Evolutionary conservation across 108 stramenopile genomes (phyloP).

Genomic region (Nannochloropsis gaditana): DNA sequence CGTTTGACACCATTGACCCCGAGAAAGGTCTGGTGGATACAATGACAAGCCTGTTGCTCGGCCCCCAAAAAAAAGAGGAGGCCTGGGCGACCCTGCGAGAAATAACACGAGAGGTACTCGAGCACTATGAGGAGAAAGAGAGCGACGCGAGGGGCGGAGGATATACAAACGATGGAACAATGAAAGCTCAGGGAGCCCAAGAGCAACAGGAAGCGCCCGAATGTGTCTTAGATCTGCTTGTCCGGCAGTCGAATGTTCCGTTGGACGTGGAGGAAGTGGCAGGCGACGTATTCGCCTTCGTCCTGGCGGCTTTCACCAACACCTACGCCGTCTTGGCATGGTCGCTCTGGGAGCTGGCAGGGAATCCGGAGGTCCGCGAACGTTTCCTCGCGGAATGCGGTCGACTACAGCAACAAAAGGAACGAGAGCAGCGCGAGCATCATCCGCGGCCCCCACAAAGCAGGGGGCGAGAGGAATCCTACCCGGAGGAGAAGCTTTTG

Average conservation of each 20-base stretch:
- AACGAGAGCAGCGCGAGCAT: too few relatives aligned
- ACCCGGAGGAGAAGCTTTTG: not conserved
- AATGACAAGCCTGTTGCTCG: conserved; percentile 9
- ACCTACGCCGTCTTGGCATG: not conserved
- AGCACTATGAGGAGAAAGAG: not conserved
- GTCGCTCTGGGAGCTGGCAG: not conserved
- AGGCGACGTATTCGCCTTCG: not conserved
- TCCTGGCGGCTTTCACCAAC: not conserved
- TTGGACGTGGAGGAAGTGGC: not conserved
- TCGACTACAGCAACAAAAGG: too few relatives aligned
- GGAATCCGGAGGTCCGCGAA: not conserved
- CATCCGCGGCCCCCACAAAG: not conserved
- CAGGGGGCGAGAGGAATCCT: not conserved
- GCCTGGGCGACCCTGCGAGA: not conserved
- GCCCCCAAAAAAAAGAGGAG: not conserved
- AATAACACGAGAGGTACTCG: not conserved
- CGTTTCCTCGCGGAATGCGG: not conserved
- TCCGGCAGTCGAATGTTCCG: not conserved
- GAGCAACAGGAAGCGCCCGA: not conserved
- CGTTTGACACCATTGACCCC: not conserved
- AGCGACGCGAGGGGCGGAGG: not conserved
- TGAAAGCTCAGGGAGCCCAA: not conserved
- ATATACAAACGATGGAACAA: too few relatives aligned
- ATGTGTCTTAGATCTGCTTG: not conserved
- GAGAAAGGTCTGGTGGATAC: conserved; percentile 13